Evolutionary conservation across 1,139 yeast genomes (phyloP).

Genomic region (Insectozyma bohioensis): DNA sequence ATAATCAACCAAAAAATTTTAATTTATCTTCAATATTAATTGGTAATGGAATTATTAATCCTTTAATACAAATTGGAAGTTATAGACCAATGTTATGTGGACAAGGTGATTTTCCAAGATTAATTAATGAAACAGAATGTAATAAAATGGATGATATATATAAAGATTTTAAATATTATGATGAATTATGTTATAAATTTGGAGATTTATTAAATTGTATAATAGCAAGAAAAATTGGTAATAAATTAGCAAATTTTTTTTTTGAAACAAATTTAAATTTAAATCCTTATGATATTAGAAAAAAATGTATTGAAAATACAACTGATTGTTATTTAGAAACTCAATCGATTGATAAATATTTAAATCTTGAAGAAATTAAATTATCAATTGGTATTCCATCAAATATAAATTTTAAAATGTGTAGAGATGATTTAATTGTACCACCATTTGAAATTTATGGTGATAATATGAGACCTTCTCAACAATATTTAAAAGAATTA

Average conservation of each 20-base stretch:
- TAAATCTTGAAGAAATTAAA: constrained; percentile 40
- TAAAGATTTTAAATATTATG: constrained; percentile 80
- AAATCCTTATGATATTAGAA: constrained; percentile 90
- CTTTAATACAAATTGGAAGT: constrained; percentile 74
- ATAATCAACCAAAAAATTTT: constrained; percentile 78
- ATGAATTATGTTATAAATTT: constrained; percentile 72
- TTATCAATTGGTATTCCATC: constrained; percentile 66
- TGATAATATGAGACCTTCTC: constrained; percentile 65
- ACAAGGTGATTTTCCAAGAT: constrained; percentile 49
- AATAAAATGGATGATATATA: constrained; percentile 23
- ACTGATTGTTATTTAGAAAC: constrained; percentile 73
- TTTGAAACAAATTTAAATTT: constrained; percentile 32
- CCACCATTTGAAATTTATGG: constrained; percentile 86
- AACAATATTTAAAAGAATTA: constrained; percentile 59
- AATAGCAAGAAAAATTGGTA: constrained; percentile 67
- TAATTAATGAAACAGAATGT: constrained; percentile 6
- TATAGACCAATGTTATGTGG: constrained; percentile 96
- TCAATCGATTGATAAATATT: constrained; percentile 29
- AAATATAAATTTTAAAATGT: constrained; percentile 75
- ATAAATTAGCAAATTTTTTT: constrained; percentile 41
- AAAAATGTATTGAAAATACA: constrained; percentile 69
- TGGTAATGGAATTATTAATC: constrained; percentile 91
- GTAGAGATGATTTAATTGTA: constrained; percentile 78
- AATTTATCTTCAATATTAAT: constrained; percentile 60
- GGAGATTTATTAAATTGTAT: constrained; percentile 84